Conservation (phyloP, 345 rosid species). For the Populus tremula region DNA sequence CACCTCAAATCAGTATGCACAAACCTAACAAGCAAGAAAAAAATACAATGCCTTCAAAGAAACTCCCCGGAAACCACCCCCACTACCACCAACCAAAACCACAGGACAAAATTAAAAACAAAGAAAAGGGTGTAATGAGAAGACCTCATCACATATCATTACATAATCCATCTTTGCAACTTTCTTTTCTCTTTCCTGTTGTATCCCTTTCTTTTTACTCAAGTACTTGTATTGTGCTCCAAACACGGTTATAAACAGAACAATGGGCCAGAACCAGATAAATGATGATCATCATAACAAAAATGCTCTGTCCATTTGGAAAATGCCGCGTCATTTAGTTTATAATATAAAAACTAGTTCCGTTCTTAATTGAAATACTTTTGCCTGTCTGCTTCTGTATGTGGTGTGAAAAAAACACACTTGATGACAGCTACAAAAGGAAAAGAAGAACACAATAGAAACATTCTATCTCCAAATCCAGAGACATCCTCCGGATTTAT, state of each 20-base stretch:
- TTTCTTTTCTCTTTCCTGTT: slow-evolving; percentile 8
- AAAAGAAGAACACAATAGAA: background rate
- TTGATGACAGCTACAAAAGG: background rate
- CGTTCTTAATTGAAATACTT: background rate
- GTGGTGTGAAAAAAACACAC: background rate
- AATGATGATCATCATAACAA: background rate
- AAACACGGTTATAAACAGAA: background rate
- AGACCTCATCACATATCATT: slow-evolving; percentile 17
- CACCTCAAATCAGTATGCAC: slow-evolving; percentile 33
- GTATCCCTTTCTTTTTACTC: slow-evolving; percentile 24
- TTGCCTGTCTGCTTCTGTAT: background rate
- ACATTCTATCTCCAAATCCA: background rate
- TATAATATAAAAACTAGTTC: background rate
- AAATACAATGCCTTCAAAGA: slow-evolving; percentile 69
- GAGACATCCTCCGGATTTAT: background rate
- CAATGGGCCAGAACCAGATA: slow-evolving; percentile 2
- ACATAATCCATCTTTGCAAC: slow-evolving; percentile 1
- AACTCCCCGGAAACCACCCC: slow-evolving; percentile 80
- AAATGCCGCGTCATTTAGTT: background rate
- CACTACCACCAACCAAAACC: slow-evolving; percentile 82
- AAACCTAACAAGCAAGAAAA: slow-evolving; percentile 43
- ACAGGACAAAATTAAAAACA: slow-evolving; percentile 16
- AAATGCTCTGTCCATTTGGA: background rate
- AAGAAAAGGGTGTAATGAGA: slow-evolving; percentile 33
- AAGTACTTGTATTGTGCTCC: slow-evolving; percentile 2